A percentile compares a stretch with the other conserved stretches of the same genome.
These are phyloP conservation scores for Diaporthe vexans DNA, from an alignment of 2,329 filamentous ascomycete species.

Conservation along the genomic window DNA sequence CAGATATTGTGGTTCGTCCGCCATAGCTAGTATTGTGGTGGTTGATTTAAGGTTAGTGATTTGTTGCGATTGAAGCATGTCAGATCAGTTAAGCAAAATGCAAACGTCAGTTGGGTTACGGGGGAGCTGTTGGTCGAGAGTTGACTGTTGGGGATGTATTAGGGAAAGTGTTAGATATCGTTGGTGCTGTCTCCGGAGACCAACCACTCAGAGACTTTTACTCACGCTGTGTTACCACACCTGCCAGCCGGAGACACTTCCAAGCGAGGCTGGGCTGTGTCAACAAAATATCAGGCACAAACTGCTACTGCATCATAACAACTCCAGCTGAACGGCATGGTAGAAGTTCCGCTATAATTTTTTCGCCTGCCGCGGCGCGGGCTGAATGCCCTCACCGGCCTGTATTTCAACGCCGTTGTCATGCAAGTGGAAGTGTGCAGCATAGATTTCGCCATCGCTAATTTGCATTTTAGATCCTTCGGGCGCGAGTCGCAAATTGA, in stretches of 20 bases:
- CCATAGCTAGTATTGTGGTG: neutral
- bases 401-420: no score
- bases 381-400: no score
- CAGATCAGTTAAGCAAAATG: neutral
- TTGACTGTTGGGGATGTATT: neutral
- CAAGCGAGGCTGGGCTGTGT: neutral
- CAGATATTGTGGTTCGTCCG: neutral
- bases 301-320: neutral
- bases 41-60: neutral
- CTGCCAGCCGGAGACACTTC: neutral
- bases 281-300: neutral
- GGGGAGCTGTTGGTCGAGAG: neutral
- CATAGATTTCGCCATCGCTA: no score
- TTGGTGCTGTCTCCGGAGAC: neutral
- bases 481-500: no score
- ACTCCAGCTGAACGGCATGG: neutral
- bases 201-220: neutral
- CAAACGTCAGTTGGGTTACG: neutral
- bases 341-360: neutral
- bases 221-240: neutral
- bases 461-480: no score
- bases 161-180: neutral
- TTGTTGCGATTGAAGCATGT: neutral
- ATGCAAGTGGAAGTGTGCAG: no score
- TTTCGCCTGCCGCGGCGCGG: no score